A percentile compares a stretch with the other conserved stretches of the same genome.
These are phyloP conservation scores for Metschnikowia gelsemii DNA, from an alignment of 805 yeast genomes.

Conservation along the genomic window DNA sequence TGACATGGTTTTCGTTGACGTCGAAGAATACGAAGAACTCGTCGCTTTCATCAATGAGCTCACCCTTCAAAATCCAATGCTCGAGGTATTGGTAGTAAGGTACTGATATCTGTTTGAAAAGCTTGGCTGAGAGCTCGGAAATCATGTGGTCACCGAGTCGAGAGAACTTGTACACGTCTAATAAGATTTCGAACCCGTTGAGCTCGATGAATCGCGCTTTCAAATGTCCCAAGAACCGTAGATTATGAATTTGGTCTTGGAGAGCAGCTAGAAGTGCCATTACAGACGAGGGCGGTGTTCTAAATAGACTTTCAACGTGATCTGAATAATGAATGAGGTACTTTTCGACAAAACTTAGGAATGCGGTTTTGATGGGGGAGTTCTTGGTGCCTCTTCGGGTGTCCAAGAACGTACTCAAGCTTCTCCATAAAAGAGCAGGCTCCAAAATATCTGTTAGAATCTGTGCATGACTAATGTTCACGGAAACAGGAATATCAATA, in stretches of 20 bases:
- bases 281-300: conserved; percentile 29
- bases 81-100: conserved; percentile 63
- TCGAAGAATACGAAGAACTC: conserved; percentile 62
- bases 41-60: conserved; percentile 48
- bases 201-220: conserved; percentile 29
- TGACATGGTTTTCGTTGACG: conserved; percentile 28
- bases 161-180: conserved; percentile 49
- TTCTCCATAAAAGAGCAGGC: conserved; percentile 65
- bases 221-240: conserved; percentile 57
- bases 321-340: conserved; percentile 36
- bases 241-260: conserved; percentile 49
- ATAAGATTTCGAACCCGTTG: conserved; percentile 54
- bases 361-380: conserved; percentile 64
- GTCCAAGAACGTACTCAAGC: conserved; percentile 36
- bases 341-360: conserved; percentile 48
- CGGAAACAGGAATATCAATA: conserved; percentile 47
- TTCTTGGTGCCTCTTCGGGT: conserved; percentile 25
- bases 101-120: conserved; percentile 46
- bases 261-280: conserved; percentile 41
- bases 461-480: conserved; percentile 58
- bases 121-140: conserved; percentile 37
- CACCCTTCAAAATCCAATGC: conserved; percentile 72
- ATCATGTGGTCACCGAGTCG: conserved; percentile 65
- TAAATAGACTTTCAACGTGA: conserved; percentile 37
- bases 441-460: conserved; percentile 60